Percentiles rank a stretch among this genome's conserved stretches.
phyloP scores from a whole-genome alignment of 805 yeast genomes.

The Cyberlindnera meyerae region DNA sequence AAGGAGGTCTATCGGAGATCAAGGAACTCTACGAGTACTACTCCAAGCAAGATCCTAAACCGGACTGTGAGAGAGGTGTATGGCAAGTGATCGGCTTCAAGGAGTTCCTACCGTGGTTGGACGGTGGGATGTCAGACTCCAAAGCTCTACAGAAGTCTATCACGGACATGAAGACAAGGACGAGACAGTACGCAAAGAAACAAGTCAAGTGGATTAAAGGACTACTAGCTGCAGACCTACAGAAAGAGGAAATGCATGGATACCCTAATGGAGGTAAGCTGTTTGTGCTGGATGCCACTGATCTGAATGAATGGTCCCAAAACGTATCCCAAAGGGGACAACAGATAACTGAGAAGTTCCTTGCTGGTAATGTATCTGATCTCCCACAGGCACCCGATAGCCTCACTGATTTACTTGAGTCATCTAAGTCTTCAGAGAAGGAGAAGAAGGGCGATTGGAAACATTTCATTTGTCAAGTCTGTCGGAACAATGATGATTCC shows the following conservation, averaged over 20 bases:
- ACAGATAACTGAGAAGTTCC: slow-evolving; percentile 39
- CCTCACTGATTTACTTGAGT: slow-evolving; percentile 25
- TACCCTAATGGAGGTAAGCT: slow-evolving; percentile 59
- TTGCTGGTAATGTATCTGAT: slow-evolving; percentile 16
- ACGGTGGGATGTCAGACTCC: slow-evolving; percentile 19
- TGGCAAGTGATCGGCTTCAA: slow-evolving; percentile 96
- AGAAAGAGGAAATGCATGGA: slow-evolving; percentile 39
- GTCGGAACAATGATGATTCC: slow-evolving; percentile 52
- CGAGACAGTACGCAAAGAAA: slow-evolving; percentile 79
- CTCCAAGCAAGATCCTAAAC: slow-evolving; percentile 28
- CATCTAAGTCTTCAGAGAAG: slow-evolving; percentile 3
- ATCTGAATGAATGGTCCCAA: slow-evolving; percentile 54
- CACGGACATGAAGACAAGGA: slow-evolving; percentile 74
- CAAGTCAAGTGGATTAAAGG: slow-evolving; percentile 91
- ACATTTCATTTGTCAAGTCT: slow-evolving; percentile 62
- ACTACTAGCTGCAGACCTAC: slow-evolving; percentile 56
- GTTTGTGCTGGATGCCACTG: slow-evolving; percentile 72
- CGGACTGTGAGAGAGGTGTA: slow-evolving; percentile 66
- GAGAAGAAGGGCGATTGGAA: slow-evolving; percentile 47
- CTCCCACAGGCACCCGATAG: slow-evolving; percentile 34
- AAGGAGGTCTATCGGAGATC: slow-evolving; percentile 71
- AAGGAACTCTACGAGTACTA: slow-evolving; percentile 49
- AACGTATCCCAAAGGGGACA: slow-evolving; percentile 55
- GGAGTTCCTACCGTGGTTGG: slow-evolving; percentile 74
- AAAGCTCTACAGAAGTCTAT: slow-evolving; percentile 41